phyloP scores from a whole-genome alignment of 2,329 filamentous ascomycete species.

The Myriosclerotinia duriaeana region DNA sequence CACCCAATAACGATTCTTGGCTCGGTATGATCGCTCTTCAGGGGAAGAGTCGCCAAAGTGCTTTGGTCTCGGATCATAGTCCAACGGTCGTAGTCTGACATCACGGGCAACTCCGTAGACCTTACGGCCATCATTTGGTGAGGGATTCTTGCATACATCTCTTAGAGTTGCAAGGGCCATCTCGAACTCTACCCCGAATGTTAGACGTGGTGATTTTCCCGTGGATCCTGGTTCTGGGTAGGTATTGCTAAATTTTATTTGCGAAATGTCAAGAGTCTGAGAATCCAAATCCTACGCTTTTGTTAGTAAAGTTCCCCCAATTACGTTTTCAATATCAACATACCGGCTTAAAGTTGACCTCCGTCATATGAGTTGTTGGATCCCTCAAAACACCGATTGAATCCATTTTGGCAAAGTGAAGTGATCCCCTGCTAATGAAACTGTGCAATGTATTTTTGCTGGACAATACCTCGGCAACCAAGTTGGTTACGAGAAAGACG shows the following conservation, averaged over 20 bases:
- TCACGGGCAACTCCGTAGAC: neutral
- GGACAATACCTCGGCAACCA: neutral
- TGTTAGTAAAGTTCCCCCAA: too few species aligned
- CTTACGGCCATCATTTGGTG: neutral
- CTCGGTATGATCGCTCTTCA: neutral
- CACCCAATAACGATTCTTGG: neutral
- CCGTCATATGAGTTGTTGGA: neutral
- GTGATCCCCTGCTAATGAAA: neutral
- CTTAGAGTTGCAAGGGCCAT: slow-evolving; percentile 16
- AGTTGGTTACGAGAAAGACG: neutral
- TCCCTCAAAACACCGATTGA: neutral
- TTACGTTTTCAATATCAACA: too few species aligned
- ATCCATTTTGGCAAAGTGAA: neutral
- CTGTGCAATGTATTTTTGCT: neutral
- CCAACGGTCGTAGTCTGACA: neutral
- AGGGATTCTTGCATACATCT: slow-evolving; percentile 1
- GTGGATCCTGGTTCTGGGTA: slow-evolving; percentile 12
- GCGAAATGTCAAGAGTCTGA: slow-evolving; percentile 6
- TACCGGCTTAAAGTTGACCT: neutral
- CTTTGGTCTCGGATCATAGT: neutral
- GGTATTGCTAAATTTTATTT: neutral
- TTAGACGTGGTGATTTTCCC: slow-evolving; percentile 14
- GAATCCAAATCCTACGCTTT: too few species aligned
- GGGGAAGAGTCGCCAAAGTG: neutral
- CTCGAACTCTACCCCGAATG: slow-evolving; percentile 21